Conservation (phyloP, 2,329 filamentous ascomycete species). For the Elsinoe perseae region DNA sequence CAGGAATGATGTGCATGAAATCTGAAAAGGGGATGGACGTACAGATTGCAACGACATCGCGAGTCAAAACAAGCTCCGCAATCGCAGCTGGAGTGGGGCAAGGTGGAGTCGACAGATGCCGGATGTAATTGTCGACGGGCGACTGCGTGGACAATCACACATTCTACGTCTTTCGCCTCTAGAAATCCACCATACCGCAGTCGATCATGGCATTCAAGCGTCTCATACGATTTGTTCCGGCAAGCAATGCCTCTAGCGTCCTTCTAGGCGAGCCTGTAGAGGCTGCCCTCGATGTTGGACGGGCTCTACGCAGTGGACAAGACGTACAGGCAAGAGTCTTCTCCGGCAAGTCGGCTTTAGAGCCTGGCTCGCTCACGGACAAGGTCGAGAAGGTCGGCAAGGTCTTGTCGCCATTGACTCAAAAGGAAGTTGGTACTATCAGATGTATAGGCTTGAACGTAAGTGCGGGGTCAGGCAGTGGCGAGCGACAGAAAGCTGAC, state of each 20-base stretch:
- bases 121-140: not conserved
- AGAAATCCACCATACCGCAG: not conserved
- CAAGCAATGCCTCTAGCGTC: conserved; percentile 18
- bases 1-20: too few relatives aligned
- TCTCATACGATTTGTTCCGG: conserved; percentile 20
- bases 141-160: not conserved
- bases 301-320: conserved; percentile 48
- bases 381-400: conserved; percentile 38
- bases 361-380: conserved; percentile 46
- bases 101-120: not conserved
- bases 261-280: conserved; percentile 28
- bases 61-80: not conserved
- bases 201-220: conserved; percentile 19
- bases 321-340: conserved; percentile 51
- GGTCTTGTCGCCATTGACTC: conserved; percentile 46
- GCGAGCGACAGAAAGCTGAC: not conserved
- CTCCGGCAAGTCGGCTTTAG: conserved; percentile 51
- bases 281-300: conserved; percentile 48
- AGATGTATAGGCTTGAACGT: conserved; percentile 53
- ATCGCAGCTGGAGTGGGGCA: conserved; percentile 5
- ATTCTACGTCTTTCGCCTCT: not conserved
- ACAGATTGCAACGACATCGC: too few relatives aligned
- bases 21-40: too few relatives aligned
- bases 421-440: conserved; percentile 48
- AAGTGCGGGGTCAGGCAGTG: conserved; percentile 19